Conservation (phyloP, 2,329 filamentous ascomycete species). For the Talaromyces atroroseus region DNA sequence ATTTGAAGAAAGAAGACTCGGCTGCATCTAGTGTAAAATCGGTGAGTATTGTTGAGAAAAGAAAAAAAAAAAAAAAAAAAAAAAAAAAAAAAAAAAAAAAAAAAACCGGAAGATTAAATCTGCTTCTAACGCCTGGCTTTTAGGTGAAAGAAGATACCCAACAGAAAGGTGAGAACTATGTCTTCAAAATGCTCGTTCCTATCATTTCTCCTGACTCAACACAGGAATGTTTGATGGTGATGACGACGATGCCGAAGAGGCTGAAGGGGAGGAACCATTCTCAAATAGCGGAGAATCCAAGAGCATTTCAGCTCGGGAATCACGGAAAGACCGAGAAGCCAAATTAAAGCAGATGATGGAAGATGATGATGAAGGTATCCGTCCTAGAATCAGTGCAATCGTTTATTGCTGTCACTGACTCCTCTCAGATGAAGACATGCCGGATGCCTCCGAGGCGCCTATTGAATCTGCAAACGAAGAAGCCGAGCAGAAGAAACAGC, state of each 20-base stretch:
- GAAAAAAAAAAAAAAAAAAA: no score
- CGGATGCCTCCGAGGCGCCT: constrained; percentile 42
- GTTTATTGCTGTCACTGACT: constrained; percentile 19
- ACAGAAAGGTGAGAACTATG: constrained; percentile 45
- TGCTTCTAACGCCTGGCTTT: constrained; percentile 14
- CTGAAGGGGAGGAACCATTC: constrained; percentile 50
- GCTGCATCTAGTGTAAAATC: constrained; percentile 29
- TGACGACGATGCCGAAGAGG: constrained; percentile 55
- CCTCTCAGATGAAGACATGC: constrained; percentile 51
- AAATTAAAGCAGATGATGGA: constrained; percentile 72
- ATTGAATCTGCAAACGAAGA: constrained; percentile 31
- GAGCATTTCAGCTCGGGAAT: constrained; percentile 38
- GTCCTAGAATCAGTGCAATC: constrained; percentile 20
- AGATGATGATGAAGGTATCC: constrained; percentile 44
- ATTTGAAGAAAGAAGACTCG: constrained; percentile 42
- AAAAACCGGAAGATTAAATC: background rate
- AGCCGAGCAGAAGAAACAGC: constrained; percentile 28
- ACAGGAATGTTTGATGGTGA: constrained; percentile 50
- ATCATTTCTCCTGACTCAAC: constrained; percentile 22
- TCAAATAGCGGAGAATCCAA: constrained; percentile 32
- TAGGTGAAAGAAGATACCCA: constrained; percentile 33
- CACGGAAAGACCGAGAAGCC: constrained; percentile 60
- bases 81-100: no score
- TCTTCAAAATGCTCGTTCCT: background rate
- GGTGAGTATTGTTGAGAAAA: constrained; percentile 22